Percentiles rank a stretch among this genome's conserved stretches.
phyloP scores from a whole-genome alignment of 2,329 filamentous ascomycete species.

The Coniosporium tulheliwenetii region DNA sequence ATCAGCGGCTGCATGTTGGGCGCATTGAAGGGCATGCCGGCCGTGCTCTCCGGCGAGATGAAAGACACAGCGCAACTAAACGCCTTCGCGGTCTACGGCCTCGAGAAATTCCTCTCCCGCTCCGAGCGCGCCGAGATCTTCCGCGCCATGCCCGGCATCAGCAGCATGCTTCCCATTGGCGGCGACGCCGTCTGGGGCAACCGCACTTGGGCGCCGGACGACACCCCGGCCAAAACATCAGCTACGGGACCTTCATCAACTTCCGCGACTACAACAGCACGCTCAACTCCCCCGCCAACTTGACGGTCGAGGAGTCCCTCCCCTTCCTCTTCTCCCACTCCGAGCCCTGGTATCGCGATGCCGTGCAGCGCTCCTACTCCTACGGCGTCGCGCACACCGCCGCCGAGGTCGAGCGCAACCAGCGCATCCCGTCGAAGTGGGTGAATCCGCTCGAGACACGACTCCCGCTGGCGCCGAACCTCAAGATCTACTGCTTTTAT shows the following conservation, averaged over 20 bases:
- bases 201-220: slow-evolving; percentile 73
- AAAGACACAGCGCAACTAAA: slow-evolving; percentile 95
- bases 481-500: slow-evolving; percentile 98
- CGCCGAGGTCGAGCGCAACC: slow-evolving; percentile 58
- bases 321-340: slow-evolving; percentile 62
- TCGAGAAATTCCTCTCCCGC: slow-evolving; percentile 87
- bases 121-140: slow-evolving; percentile 89
- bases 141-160: slow-evolving; percentile 90
- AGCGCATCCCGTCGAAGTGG: slow-evolving; percentile 54
- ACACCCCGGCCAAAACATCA: slow-evolving; percentile 57
- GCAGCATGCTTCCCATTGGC: slow-evolving; percentile 89
- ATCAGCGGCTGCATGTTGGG: slow-evolving; percentile 97
- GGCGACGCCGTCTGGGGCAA: slow-evolving; percentile 95
- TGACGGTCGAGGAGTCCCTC: slow-evolving; percentile 67
- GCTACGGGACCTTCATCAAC: slow-evolving; percentile 70
- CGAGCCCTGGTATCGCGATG: slow-evolving; percentile 72
- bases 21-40: slow-evolving; percentile 77
- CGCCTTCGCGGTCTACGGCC: slow-evolving; percentile 85
- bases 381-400: slow-evolving; percentile 71
- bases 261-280: slow-evolving; percentile 51
- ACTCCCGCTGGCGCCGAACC: slow-evolving; percentile 67
- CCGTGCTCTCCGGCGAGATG: slow-evolving; percentile 92
- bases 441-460: slow-evolving; percentile 86
- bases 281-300: slow-evolving; percentile 37
- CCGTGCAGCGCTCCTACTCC: slow-evolving; percentile 64